These are phyloP conservation scores for Yueomyces sinensis DNA, from an alignment of 805 yeast species.

Conservation along the genomic window DNA sequence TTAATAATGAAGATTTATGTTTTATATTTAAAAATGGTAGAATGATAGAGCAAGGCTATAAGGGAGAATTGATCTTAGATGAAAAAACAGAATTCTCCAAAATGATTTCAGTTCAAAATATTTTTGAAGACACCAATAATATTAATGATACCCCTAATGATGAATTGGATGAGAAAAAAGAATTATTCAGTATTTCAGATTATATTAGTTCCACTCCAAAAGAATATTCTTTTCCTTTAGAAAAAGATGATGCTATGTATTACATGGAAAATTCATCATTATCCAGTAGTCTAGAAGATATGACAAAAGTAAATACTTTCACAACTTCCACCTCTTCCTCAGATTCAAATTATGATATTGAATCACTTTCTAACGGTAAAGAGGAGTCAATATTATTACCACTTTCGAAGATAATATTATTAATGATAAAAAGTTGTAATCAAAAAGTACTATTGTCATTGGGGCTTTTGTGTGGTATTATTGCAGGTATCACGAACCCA, in stretches of 20 bases:
- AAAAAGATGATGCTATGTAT: not conserved
- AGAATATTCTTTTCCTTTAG: not conserved
- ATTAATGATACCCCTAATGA: slow-evolving; percentile 1
- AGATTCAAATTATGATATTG: not conserved
- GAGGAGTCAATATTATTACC: slow-evolving; percentile 12
- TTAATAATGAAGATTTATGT: slow-evolving; percentile 44
- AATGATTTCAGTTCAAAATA: slow-evolving; percentile 4
- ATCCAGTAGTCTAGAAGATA: slow-evolving; percentile 2
- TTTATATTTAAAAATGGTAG: slow-evolving; percentile 47
- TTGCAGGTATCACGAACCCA: slow-evolving; percentile 59
- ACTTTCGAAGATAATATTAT: slow-evolving; percentile 16
- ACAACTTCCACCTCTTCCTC: not conserved
- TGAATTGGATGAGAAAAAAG: not conserved
- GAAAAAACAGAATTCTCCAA: slow-evolving; percentile 4
- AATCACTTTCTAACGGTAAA: not conserved
- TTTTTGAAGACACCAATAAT: not conserved
- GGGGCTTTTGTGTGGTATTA: slow-evolving; percentile 42
- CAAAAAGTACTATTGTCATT: slow-evolving; percentile 21
- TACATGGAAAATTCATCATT: not conserved
- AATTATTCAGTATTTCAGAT: not conserved
- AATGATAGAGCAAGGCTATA: slow-evolving; percentile 33
- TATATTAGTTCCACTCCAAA: not conserved
- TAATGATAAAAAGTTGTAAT: slow-evolving; percentile 18
- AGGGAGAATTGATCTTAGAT: slow-evolving; percentile 20
- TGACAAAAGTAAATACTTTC: not conserved